A percentile compares a stretch with the other conserved stretches of the same genome.
Evolutionary conservation across 169 alveolate genomes (phyloP).

Genomic region (Amoebophrya sp.): DNA sequence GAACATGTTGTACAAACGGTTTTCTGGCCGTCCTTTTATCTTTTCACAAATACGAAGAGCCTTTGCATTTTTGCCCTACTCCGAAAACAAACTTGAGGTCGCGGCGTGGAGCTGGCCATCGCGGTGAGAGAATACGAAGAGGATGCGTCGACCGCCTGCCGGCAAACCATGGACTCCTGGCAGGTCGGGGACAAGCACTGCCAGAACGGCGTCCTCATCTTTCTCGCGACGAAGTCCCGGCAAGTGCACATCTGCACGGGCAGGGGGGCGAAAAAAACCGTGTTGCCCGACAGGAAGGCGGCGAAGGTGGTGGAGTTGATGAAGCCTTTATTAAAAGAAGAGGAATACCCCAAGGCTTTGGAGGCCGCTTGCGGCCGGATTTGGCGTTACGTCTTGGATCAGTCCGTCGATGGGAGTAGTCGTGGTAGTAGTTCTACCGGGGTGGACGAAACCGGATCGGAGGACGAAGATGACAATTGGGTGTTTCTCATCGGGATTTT

Average conservation of each 20-base stretch:
- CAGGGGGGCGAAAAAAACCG: not conserved
- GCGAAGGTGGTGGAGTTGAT: not conserved
- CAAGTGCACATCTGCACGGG: conserved; percentile 2
- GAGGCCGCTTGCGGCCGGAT: conserved; percentile 1
- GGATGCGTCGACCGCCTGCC: not conserved
- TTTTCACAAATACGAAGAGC: too few relatives aligned
- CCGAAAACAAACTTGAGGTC: too few relatives aligned
- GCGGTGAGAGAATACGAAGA: not conserved
- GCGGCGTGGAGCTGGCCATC: not conserved
- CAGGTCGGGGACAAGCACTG: not conserved
- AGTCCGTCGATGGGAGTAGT: not conserved
- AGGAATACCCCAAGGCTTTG: not conserved
- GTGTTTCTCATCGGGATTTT: not conserved
- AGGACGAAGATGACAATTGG: not conserved
- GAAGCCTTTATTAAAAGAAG: not conserved
- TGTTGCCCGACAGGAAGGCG: not conserved
- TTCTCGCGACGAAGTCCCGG: not conserved
- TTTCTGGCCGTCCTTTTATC: too few relatives aligned
- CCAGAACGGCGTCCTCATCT: not conserved
- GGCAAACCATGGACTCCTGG: not conserved
- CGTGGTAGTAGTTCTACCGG: too few relatives aligned
- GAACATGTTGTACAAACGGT: too few relatives aligned
- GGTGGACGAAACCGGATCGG: too few relatives aligned
- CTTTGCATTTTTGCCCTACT: too few relatives aligned
- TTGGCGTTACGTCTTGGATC: not conserved